Evolutionary conservation across 768 basidiomycete species (phyloP).

Genomic region (Strobilomyces dryophilus): DNA sequence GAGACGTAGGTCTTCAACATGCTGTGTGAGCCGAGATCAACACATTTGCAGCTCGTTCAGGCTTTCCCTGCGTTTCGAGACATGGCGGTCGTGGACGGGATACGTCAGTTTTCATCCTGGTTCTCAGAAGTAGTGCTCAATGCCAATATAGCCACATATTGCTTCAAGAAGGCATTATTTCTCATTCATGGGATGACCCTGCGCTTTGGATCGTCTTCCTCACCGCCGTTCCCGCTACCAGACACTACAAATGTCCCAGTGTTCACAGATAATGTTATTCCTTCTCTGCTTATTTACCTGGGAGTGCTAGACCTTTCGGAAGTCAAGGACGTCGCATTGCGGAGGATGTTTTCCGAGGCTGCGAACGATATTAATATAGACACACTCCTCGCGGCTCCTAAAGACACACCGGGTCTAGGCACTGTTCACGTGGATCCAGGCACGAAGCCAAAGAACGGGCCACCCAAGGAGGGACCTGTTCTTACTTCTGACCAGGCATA

Average conservation of each 20-base stretch:
- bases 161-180: constrained; percentile 89
- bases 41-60: constrained; percentile 53
- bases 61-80: constrained; percentile 83
- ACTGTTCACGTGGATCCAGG: constrained; percentile 2
- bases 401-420: constrained; percentile 7
- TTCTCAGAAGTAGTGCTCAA: neutral
- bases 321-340: constrained; percentile 37
- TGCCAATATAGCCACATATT: constrained; percentile 59
- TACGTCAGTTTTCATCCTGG: constrained; percentile 40
- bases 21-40: constrained; percentile 2
- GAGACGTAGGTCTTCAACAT: constrained; percentile 45
- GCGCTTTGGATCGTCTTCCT: constrained; percentile 56
- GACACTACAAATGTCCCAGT: constrained; percentile 55
- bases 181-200: constrained; percentile 65
- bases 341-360: constrained; percentile 46
- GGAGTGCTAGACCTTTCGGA: constrained; percentile 67
- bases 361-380: constrained; percentile 36
- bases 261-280: constrained; percentile 80
- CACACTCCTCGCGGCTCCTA: constrained; percentile 36
- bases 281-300: constrained; percentile 76
- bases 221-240: constrained; percentile 59
- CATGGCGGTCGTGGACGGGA: constrained; percentile 60
- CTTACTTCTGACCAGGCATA: constrained; percentile 62
- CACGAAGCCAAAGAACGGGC: constrained; percentile 14
- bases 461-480: constrained; percentile 46